A percentile compares a stretch with the other conserved stretches of the same genome.
phyloP scores from a whole-genome alignment of 2,329 filamentous ascomycete species.

The Aspergillus bombycis region DNA sequence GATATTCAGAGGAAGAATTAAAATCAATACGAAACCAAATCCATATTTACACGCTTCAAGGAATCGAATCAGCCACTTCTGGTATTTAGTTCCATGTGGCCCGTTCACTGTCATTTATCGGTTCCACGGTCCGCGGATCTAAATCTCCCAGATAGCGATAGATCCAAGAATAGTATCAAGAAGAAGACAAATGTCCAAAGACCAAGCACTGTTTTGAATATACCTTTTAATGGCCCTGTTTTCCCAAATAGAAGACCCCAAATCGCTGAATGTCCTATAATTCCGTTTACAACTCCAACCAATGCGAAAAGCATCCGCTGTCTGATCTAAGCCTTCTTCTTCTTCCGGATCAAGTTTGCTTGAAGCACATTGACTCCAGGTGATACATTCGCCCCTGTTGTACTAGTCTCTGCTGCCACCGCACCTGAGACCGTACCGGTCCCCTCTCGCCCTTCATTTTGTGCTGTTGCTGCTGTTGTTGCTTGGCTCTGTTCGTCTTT shows the following conservation, averaged over 20 bases:
- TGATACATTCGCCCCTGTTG: slow-evolving; percentile 10
- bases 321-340: slow-evolving; percentile 40
- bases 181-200: background rate
- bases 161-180: background rate
- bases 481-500: slow-evolving; percentile 25
- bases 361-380: slow-evolving; percentile 42
- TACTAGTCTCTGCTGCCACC: slow-evolving; percentile 8
- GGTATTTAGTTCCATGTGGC: background rate
- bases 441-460: background rate
- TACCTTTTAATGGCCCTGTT: background rate
- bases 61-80: background rate
- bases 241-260: background rate
- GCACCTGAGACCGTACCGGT: background rate
- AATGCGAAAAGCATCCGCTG: slow-evolving; percentile 1
- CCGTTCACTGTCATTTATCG: background rate
- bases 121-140: background rate
- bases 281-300: slow-evolving; percentile 5
- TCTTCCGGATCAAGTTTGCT: slow-evolving; percentile 43
- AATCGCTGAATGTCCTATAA: slow-evolving; percentile 2
- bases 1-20: background rate
- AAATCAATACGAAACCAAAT: background rate
- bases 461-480: slow-evolving; percentile 1
- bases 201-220: background rate
- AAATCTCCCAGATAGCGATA: background rate
- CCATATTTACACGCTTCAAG: background rate